Evolutionary conservation across 352 stramenopile genomes (phyloP), one percentile per base, ranked within the genome.

Genomic region (Phytophthora palmivora): DNA sequence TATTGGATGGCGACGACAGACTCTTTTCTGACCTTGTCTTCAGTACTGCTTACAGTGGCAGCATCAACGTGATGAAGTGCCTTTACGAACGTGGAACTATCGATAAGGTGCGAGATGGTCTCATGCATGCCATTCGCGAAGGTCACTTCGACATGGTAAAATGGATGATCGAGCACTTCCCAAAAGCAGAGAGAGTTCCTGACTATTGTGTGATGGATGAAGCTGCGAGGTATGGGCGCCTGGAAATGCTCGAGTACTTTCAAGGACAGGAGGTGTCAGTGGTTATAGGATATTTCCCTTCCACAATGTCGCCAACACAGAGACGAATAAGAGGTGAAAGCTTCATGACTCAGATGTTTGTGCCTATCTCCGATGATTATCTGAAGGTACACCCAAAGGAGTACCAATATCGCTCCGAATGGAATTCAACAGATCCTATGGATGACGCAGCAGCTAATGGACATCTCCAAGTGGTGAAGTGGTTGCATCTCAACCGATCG

Each of bases 401-500:
- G 41, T 60, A 33, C 28, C 36, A 33, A 42, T 54, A 66, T 18
- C 49, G 49, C 14, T 54, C 48, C 18, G 39, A 66, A 28, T 61
- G 58, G 58, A 22, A 15, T 15, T 9, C 58, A 48, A 60, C 58
- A 5, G 49, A 66, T 18, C 19, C 58, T 0, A 60, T 66, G 58
- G 49, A 66, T 11, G 48, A 66, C 18, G 58, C 58, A 34, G 58
- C 58, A 26, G 58, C 58, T n/a, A 66, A 66, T 26, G 57, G 57
- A 1, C 30, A 66, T 19, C 24, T 66, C 3, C 32, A 60, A 26
- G 47, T 65, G 37, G 57, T 65, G 12, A 59, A 59, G n/a, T 65
- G 57, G 57, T 22, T 65, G 26, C 47, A 65, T n/a, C 3, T 32
- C 4, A 38, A 65, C 14, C 57, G 57, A 28, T 59, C 47, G 2